phyloP scores from a whole-genome alignment of 495 filamentous ascomycete genomes.

The Staphylotrichum longicolle region DNA sequence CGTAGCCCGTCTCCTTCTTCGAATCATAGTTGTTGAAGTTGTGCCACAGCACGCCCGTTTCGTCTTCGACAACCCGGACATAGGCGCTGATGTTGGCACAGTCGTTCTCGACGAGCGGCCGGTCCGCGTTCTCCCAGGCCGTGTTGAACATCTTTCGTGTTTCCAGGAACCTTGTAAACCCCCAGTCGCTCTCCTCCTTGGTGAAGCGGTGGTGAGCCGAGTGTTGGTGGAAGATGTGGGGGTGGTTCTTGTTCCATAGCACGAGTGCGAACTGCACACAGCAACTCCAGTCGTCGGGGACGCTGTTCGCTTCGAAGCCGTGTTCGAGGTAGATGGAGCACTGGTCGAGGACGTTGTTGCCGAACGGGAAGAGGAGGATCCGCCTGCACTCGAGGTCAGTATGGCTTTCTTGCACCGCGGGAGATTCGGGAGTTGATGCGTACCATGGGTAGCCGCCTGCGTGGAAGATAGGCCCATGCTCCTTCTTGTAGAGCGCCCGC shows the following conservation, averaged over 20 bases:
- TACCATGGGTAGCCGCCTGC: conserved; percentile 87
- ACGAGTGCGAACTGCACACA: conserved; percentile 95
- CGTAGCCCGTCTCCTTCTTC: conserved; percentile 96
- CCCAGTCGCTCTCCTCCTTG: conserved; percentile 97
- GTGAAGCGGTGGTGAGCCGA: conserved; percentile 86
- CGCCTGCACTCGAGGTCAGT: conserved; percentile 54
- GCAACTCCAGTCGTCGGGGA: conserved; percentile 87
- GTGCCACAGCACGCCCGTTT: conserved; percentile 98
- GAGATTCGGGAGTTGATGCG: background rate
- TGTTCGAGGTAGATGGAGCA: conserved; percentile 97
- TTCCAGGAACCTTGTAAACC: conserved; percentile 91
- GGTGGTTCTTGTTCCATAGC: conserved; percentile 89
- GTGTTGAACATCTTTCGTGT: conserved; percentile 74
- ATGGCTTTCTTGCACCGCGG: background rate
- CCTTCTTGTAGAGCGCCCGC: conserved; percentile 67
- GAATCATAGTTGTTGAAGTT: conserved; percentile 98
- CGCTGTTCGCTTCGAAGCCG: conserved; percentile 62
- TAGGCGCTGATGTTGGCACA: conserved; percentile 86
- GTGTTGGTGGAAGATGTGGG: conserved; percentile 67
- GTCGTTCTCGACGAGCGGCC: conserved; percentile 86
- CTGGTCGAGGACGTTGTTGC: conserved; percentile 80
- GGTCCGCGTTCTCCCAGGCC: conserved; percentile 58
- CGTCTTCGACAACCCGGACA: conserved; percentile 90
- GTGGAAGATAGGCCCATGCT: conserved; percentile 84
- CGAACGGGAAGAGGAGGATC: conserved; percentile 90